Conservation (phyloP, 2,329 filamentous ascomycete genomes). For the Apiospora arundinis region DNA sequence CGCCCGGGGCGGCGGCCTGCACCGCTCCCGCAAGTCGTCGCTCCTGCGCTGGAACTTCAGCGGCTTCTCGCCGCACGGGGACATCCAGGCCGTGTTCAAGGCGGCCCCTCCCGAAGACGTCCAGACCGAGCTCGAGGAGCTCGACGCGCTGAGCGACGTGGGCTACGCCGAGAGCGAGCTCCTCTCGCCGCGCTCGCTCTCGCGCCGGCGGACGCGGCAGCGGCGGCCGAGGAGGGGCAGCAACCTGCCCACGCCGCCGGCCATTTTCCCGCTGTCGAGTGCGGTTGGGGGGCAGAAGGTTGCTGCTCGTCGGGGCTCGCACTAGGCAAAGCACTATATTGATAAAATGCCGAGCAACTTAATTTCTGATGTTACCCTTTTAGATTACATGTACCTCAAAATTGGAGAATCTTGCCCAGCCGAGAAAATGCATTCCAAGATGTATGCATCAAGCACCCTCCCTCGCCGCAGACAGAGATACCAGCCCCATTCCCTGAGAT, state of each 20-base stretch:
- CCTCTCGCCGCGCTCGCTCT: slow-evolving; percentile 19
- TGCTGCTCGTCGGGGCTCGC: not conserved
- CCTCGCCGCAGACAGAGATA: too few relatives aligned
- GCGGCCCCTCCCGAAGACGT: slow-evolving; percentile 57
- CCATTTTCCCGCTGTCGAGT: not conserved
- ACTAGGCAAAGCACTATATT: not conserved
- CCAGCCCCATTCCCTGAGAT: too few relatives aligned
- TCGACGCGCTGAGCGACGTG: slow-evolving; percentile 43
- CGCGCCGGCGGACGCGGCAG: not conserved
- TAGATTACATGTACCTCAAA: too few relatives aligned
- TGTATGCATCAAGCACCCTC: too few relatives aligned
- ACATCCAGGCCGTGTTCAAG: slow-evolving; percentile 66
- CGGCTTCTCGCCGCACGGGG: slow-evolving; percentile 61
- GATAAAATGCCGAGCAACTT: too few relatives aligned
- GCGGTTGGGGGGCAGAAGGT: not conserved
- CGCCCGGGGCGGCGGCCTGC: slow-evolving; percentile 37
- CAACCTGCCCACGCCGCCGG: slow-evolving; percentile 16
- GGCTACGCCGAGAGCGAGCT: slow-evolving; percentile 26
- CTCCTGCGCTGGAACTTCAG: slow-evolving; percentile 52
- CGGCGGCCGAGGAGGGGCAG: not conserved
- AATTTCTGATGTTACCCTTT: too few relatives aligned
- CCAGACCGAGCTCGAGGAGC: slow-evolving; percentile 41
- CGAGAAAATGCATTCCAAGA: too few relatives aligned
- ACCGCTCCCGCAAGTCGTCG: slow-evolving; percentile 21
- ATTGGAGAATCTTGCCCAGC: too few relatives aligned